Evolutionary conservation across 371 early-diverging fungal species (phyloP).

Genomic region (Lichtheimia ramosa): DNA sequence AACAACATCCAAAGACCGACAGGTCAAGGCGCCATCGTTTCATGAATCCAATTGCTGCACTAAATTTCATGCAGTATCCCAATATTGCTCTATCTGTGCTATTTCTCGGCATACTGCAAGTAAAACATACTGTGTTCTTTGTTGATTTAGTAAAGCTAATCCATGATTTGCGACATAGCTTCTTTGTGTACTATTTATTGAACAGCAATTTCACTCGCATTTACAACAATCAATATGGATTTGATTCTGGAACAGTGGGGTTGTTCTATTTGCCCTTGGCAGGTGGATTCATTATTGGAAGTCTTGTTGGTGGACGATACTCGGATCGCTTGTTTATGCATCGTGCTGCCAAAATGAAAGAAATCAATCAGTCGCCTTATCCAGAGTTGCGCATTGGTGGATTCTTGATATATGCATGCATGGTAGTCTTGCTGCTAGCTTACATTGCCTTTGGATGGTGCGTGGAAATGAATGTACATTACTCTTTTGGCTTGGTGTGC

Average conservation of each 20-base stretch:
- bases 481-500: conserved; percentile 35
- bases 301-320: conserved; percentile 32
- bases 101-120: conserved; percentile 40
- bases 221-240: conserved; percentile 23
- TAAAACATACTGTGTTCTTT: background rate
- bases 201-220: conserved; percentile 27
- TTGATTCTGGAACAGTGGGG: conserved; percentile 26
- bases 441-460: conserved; percentile 47
- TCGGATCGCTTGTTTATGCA: conserved; percentile 32
- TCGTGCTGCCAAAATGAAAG: conserved; percentile 18
- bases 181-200: conserved; percentile 22
- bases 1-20: background rate
- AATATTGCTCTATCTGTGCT: conserved; percentile 32
- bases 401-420: conserved; percentile 13
- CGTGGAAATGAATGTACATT: conserved; percentile 38
- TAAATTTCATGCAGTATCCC: conserved; percentile 25
- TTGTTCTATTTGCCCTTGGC: conserved; percentile 27
- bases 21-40: background rate
- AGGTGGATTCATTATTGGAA: conserved; percentile 34
- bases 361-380: conserved; percentile 9
- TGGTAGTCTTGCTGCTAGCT: conserved; percentile 18
- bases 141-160: background rate
- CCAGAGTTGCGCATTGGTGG: conserved; percentile 46
- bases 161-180: conserved; percentile 6
- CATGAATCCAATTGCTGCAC: conserved; percentile 29